Base-by-base conservation (phyloP, 805 yeast species). In the Starmerella cellae region DNA sequence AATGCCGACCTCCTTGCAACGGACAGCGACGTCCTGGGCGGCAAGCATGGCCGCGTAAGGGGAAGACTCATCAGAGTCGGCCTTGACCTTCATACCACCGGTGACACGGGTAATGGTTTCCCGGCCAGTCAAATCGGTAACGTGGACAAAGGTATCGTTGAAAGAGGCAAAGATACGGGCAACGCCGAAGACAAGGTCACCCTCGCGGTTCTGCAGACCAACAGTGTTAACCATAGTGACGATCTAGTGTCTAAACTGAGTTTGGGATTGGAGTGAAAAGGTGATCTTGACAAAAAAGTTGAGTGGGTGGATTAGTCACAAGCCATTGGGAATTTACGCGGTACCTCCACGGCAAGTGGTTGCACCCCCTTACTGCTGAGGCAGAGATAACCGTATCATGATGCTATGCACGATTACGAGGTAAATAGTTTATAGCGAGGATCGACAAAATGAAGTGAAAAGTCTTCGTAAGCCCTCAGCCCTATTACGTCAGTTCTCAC, bases 31-130 rank as follows among this genome's bases (percentile, higher is more conserved):
- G 67, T 93, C 99, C 77, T 91, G 99, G 59, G 99, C 67, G 68
- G 99, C 99, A 77, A 91, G 82, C 98, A 91, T 91, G 66, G 96
- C 98, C 67, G 99, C 99, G 82, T 91, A 91, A 71, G 99, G 98
- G 59, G 98, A 83, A 54, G 97, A 88, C 79, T 91, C 98, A 70
- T 93, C 99, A 77, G 97, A 84, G 77, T 91, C 99, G 64, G 98
- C 98, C 80, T 91, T 91, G 71, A 91, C 99, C 79, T 91, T 91
- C 98, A 91, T 91, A 74, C 98, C 99, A 79, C 99, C 99, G 66
- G 98, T 91, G 62, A 91, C 95, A 76, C 97, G 85, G 76, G 95
- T 79, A 67, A 91, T 88, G 74, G 99, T 91, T 76, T 93, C 99
- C 73, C 88, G 91, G 73, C 98, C 99, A 63, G 97, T 83, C 62